Percentiles rank a stretch among this genome's conserved stretches.
Evolutionary conservation across 441 rosid species (phyloP).

Genomic region (Jatropha podagrica): DNA sequence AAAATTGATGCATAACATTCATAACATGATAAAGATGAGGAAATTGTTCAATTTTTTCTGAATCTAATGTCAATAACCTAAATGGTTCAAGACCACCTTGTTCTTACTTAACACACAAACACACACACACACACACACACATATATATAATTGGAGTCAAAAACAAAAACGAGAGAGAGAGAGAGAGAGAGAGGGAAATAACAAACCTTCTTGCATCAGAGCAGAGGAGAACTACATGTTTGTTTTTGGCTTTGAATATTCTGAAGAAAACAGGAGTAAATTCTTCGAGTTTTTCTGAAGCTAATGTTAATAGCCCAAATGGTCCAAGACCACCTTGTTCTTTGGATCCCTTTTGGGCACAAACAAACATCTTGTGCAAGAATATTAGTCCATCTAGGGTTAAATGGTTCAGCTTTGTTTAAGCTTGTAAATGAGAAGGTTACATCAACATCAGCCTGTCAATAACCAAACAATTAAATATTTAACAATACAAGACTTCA

Average conservation of each 20-base stretch:
- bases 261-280: slow-evolving; percentile 79
- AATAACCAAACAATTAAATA: not conserved
- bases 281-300: slow-evolving; percentile 58
- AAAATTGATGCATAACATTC: no score
- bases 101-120: no score
- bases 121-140: no score
- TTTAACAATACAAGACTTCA: no score
- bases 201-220: slow-evolving; percentile 76
- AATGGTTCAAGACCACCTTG: no score
- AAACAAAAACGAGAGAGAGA: no score
- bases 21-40: no score
- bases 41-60: no score
- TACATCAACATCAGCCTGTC: slow-evolving; percentile 77
- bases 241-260: slow-evolving; percentile 48
- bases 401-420: slow-evolving; percentile 55
- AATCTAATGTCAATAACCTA: slow-evolving; percentile 71
- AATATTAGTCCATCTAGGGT: slow-evolving; percentile 42
- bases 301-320: slow-evolving; percentile 74
- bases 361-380: slow-evolving; percentile 53
- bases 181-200: no score
- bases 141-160: no score
- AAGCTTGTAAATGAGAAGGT: slow-evolving; percentile 54
- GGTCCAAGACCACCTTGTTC: slow-evolving; percentile 71
- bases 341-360: slow-evolving; percentile 42
- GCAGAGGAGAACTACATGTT: slow-evolving; percentile 63